Evolutionary conservation across 805 yeast species (phyloP), one percentile per base, ranked within the genome.

Genomic region (Isabelozyma pseudorhagii): DNA sequence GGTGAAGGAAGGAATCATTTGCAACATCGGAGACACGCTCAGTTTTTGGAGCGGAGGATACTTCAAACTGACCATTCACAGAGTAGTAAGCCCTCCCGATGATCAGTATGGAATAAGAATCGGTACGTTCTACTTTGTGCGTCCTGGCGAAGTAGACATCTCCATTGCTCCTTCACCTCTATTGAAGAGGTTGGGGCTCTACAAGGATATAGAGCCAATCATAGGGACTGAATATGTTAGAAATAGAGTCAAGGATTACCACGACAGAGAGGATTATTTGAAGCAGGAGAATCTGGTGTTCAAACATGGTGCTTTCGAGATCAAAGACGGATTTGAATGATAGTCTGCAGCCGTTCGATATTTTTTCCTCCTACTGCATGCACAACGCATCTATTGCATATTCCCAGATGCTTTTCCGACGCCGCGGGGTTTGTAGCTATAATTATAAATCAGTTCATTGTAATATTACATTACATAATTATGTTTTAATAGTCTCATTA

Each of bases 51-150:
- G 67, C n/a, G 68, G 69, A 10, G 71, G 72, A 3, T 67, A 59
- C 52, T 65, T 69, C 53, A 67, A 64, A 46, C 65, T 68, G 8
- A 68, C 74, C 1, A 53, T 66, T 38, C 74, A 69, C 53, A 51
- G 72, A 41, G 74, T 69, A 8, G 55, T 66, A 2, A 54, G 71
- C 46, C 72, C 74, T 5, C 74, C 74, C 8, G 74, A 69, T 48
- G 72, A 69, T 49, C 45, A 60, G 8, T 39, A 52, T 46, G 57
- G 61, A 5, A 68, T 69, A 10, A 47, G 74, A 28, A 66, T 67
- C 39, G 74, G 74, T 1, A 55, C 68, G 6, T 66, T 69, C 50
- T 69, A 69, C 46, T 69, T 69, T 47, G 64, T 66, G 9, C 60
- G 74, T 21, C 72, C 72, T 3, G 66, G 68, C 25, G 68, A 66